Base-by-base conservation (phyloP, 202 grass and related monocot genomes). In the Cymbopogon flexuosus region DNA sequence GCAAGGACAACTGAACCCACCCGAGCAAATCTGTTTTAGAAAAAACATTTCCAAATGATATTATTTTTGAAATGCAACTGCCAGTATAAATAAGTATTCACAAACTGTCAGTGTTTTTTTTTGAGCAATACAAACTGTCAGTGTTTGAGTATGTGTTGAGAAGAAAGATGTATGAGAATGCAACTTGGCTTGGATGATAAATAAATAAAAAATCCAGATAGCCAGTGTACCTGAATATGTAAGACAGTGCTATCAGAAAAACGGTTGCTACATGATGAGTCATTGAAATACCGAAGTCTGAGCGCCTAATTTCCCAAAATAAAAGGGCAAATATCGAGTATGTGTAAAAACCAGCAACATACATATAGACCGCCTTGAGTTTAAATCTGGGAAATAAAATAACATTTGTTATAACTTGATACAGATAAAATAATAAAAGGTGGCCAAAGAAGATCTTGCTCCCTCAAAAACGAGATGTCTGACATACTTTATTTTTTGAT, bases 311-410 rank as follows among this genome's bases (percentile, higher is more conserved):
- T 86, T 93, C 93, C 93, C 93, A 97, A 43, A 90, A 93, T 19
- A 90, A 64, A 73, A 97, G 89, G 73, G 91, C 93, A 79, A 93
- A 93, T 89, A 97, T 91, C 63, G 93, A 97, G 82, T 93, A 93
- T 15, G 86, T 81, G 49, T 97, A 97, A 85, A 97, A 97, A 27
- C 93, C 91, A 80, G 88, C 89, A 88, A 51, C 91, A 79, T 91
- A 93, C 91, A 97, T 97, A 65, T 97, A 97, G 59, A 97, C 84
- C 19, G 58, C 68, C 87, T 89, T 97, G 52, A 97, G 87, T 78
- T 93, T 93, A 43, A 91, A 88, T 84, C 94, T 92, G 78, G 51
- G 69, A 10, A 18, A 57, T 10, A 57, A 56, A 84, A 70, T 6
- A 70, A 79, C 46, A 69, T 23, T 74, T 57, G 40, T 24, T 73